Evolutionary conservation across 305 asterid genomes (phyloP).

Genomic region (Rubia tinctorum): DNA sequence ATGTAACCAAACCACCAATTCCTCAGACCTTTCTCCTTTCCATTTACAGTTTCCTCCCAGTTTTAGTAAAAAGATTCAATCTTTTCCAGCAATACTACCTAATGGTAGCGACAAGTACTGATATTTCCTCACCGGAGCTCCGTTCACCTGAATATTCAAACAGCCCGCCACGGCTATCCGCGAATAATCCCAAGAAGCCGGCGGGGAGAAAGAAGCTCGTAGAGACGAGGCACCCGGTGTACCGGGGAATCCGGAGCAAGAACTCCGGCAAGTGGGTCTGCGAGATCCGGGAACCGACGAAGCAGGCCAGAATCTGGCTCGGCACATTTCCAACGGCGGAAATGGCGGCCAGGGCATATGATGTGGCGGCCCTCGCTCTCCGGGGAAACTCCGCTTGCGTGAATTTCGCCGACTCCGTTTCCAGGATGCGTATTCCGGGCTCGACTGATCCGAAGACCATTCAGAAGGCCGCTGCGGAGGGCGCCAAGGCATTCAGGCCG

Average conservation of each 20-base stretch:
- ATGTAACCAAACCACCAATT: too few relatives aligned
- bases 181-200: slow-evolving; percentile 46
- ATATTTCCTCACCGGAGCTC: too few relatives aligned
- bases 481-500: slow-evolving; percentile 36
- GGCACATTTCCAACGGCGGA: slow-evolving; percentile 56
- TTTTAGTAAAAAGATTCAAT: too few relatives aligned
- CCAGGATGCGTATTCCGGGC: slow-evolving; percentile 55
- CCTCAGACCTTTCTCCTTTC: too few relatives aligned
- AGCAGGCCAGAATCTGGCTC: slow-evolving; percentile 58
- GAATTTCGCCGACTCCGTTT: slow-evolving; percentile 68
- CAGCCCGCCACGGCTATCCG: slow-evolving; percentile 28
- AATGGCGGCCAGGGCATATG: slow-evolving; percentile 76
- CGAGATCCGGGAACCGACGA: slow-evolving; percentile 61
- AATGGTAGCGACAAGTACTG: too few relatives aligned
- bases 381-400: slow-evolving; percentile 66
- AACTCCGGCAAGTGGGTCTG: slow-evolving; percentile 67
- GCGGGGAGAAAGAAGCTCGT: slow-evolving; percentile 66
- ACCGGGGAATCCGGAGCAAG: slow-evolving; percentile 57
- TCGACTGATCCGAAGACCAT: slow-evolving; percentile 42
- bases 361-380: slow-evolving; percentile 72
- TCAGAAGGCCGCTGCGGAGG: slow-evolving; percentile 37
- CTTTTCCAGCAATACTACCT: too few relatives aligned
- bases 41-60: too few relatives aligned
- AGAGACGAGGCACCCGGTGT: slow-evolving; percentile 68
- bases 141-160: not conserved